phyloP scores from a whole-genome alignment of 371 early-diverging fungal genomes.

The Thermomucor indicae-seudaticae region DNA sequence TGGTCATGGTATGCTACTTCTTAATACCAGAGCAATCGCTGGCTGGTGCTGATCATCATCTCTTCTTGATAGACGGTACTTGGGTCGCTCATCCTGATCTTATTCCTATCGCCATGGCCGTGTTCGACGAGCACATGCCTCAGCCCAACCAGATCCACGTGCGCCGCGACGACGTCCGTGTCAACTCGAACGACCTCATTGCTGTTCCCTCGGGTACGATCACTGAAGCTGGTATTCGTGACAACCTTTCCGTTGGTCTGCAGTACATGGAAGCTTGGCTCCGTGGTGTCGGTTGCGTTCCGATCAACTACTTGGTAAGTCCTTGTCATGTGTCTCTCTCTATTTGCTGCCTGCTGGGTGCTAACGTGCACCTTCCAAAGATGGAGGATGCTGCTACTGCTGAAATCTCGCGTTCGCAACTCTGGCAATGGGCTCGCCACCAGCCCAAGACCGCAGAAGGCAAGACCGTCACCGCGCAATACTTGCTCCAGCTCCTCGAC shows the following conservation, averaged over 20 bases:
- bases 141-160: slow-evolving; percentile 92
- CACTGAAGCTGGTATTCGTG: slow-evolving; percentile 87
- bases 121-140: slow-evolving; percentile 94
- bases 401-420: slow-evolving; percentile 94
- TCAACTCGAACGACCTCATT: slow-evolving; percentile 80
- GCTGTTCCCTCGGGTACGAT: slow-evolving; percentile 76
- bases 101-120: slow-evolving; percentile 78
- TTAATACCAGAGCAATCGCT: background rate
- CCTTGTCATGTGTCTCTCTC: too few species aligned
- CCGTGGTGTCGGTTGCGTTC: slow-evolving; percentile 92
- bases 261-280: slow-evolving; percentile 97
- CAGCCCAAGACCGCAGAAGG: slow-evolving; percentile 80
- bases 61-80: slow-evolving; percentile 65
- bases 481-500: slow-evolving; percentile 70
- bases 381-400: slow-evolving; percentile 77
- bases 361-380: too few species aligned
- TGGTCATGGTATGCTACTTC: slow-evolving; percentile 71
- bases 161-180: slow-evolving; percentile 86
- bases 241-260: slow-evolving; percentile 88
- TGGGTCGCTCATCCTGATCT: slow-evolving; percentile 98
- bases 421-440: slow-evolving; percentile 97
- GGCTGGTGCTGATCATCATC: background rate
- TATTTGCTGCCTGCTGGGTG: too few species aligned
- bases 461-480: slow-evolving; percentile 69
- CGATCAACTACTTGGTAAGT: slow-evolving; percentile 69